These are phyloP conservation scores for Candida nonsorbophila DNA, from an alignment of 805 yeast genomes.

Conservation along the genomic window DNA sequence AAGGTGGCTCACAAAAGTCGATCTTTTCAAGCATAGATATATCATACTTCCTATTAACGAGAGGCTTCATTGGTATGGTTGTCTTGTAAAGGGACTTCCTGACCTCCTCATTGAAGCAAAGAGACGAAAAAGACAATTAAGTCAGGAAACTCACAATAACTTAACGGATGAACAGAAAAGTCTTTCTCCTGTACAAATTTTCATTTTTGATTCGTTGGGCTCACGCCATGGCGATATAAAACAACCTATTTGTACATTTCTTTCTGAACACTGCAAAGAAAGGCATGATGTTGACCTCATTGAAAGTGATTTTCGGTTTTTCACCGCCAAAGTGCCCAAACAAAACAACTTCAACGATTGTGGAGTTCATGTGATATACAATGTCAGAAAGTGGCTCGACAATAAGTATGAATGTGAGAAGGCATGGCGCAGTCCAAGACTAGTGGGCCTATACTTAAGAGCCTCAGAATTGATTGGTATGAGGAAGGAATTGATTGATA, in stretches of 20 bases:
- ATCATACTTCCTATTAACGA: constrained; percentile 80
- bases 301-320: constrained; percentile 41
- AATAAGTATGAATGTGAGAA: constrained; percentile 43
- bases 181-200: no score
- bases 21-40: constrained; percentile 49
- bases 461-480: constrained; percentile 24
- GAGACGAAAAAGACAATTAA: constrained; percentile 1
- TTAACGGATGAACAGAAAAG: constrained; percentile 2
- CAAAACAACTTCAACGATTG: constrained; percentile 92
- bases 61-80: constrained; percentile 82
- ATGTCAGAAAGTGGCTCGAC: constrained; percentile 53
- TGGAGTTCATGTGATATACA: constrained; percentile 86
- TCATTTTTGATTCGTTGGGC: constrained; percentile 72
- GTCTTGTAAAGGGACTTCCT: constrained; percentile 58
- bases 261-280: constrained; percentile 66
- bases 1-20: constrained; percentile 73
- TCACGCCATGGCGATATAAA: constrained; percentile 50
- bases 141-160: constrained; percentile 1
- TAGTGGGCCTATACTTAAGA: constrained; percentile 11
- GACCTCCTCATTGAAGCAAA: constrained; percentile 15
- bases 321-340: constrained; percentile 60
- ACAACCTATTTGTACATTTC: constrained; percentile 51
- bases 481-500: constrained; percentile 20
- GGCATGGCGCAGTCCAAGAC: constrained; percentile 33
- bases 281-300: constrained; percentile 46